Conservation (phyloP, 192 early-diverging fungal species). For the Paraglomus brasilianum region DNA sequence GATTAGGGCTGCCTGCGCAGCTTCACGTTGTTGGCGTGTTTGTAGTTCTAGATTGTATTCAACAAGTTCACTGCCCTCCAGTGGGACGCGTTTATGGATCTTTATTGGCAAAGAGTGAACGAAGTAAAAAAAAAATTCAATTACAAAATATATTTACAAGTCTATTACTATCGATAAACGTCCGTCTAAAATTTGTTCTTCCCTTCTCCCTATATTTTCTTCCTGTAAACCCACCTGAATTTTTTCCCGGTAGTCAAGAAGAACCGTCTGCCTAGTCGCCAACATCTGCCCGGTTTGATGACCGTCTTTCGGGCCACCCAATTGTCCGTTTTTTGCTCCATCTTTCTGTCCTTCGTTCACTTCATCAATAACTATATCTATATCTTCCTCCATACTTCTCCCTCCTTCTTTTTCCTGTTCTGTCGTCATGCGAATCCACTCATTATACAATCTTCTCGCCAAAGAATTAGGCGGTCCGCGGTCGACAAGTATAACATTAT, state of each 20-base stretch:
- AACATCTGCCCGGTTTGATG: too few species aligned
- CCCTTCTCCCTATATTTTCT: too few species aligned
- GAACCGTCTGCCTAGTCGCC: too few species aligned
- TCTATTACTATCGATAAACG: not conserved
- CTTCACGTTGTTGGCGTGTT: slow-evolving; percentile 69
- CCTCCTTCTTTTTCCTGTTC: too few species aligned
- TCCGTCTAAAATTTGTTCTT: not conserved
- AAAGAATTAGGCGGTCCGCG: slow-evolving; percentile 70
- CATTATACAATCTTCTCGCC: slow-evolving; percentile 62
- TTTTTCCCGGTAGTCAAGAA: too few species aligned
- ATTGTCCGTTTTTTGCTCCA: not conserved
- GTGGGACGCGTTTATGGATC: slow-evolving; percentile 63
- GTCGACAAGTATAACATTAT: slow-evolving; percentile 78
- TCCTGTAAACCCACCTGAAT: too few species aligned
- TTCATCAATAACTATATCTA: too few species aligned
- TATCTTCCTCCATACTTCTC: too few species aligned
- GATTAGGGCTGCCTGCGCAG: slow-evolving; percentile 65
- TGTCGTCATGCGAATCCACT: slow-evolving; percentile 44
- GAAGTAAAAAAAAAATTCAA: not conserved
- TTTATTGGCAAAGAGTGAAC: not conserved
- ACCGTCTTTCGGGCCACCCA: not conserved
- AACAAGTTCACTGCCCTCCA: slow-evolving; percentile 86
- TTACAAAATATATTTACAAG: not conserved
- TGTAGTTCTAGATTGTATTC: slow-evolving; percentile 63
- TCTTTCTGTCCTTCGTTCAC: not conserved